Conservation (phyloP, 169 alveolate species). For the Plasmodium cynomolgi region DNA sequence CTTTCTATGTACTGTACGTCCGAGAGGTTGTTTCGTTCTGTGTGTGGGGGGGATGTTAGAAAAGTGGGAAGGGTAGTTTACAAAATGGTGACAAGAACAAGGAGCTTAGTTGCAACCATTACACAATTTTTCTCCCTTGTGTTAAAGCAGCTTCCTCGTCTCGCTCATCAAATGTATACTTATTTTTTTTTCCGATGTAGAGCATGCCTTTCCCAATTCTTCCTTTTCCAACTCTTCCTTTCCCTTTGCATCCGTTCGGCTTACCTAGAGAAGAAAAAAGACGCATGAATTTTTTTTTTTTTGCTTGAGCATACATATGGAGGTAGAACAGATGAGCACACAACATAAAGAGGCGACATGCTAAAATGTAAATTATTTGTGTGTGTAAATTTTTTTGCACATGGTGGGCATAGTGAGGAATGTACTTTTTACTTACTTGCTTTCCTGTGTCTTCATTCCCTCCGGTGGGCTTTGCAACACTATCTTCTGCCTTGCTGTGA, state of each 20-base stretch:
- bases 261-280: not conserved
- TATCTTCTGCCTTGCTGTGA: not conserved
- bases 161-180: constrained; percentile 7
- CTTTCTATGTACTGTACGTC: constrained; percentile 38
- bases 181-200: constrained; percentile 19
- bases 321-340: not conserved
- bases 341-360: not conserved
- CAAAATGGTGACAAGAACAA: constrained; percentile 3
- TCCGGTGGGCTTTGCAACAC: not conserved
- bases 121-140: not conserved
- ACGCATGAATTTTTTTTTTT: constrained; percentile 13
- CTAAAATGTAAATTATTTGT: not conserved
- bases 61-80: not conserved
- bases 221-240: not conserved
- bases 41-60: not conserved
- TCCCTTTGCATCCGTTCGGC: not conserved
- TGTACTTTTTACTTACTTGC: not conserved
- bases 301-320: not conserved
- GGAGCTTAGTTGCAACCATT: not conserved
- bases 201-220: not conserved
- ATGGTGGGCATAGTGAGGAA: not conserved
- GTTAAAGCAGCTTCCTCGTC: not conserved
- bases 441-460: not conserved
- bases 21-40: constrained; percentile 23
- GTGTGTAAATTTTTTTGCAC: not conserved